Percentiles rank a stretch among this genome's conserved stretches.
These are phyloP conservation scores for Hibiscus syriacus DNA, from an alignment of 345 rosid species.

Conservation along the genomic window DNA sequence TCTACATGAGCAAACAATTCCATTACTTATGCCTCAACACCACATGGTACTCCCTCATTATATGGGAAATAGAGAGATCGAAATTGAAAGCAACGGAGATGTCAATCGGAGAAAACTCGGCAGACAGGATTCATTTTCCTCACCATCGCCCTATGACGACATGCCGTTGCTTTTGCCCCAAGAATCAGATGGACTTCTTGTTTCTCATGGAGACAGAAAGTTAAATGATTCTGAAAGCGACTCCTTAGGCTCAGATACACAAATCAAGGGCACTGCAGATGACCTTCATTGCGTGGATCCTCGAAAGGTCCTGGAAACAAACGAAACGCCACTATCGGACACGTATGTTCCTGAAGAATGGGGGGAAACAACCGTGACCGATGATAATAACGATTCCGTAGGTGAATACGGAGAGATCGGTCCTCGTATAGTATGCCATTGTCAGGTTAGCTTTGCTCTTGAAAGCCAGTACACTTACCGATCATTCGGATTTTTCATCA, in stretches of 20 bases:
- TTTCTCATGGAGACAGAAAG: constrained; percentile 17
- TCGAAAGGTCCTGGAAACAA: constrained; percentile 13
- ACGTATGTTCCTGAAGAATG: constrained; percentile 33
- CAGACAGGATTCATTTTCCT: constrained; percentile 42
- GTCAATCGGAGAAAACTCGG: constrained; percentile 23
- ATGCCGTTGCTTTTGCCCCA: constrained; percentile 89
- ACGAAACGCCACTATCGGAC: constrained; percentile 11
- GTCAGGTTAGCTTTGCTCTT: constrained; percentile 51
- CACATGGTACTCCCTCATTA: constrained; percentile 97
- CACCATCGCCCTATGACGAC: constrained; percentile 49
- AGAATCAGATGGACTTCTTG: constrained; percentile 38
- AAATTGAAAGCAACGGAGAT: constrained; percentile 32
- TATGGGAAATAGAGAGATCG: constrained; percentile 62
- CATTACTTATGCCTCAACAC: constrained; percentile 86
- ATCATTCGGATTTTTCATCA: background rate
- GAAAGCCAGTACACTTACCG: background rate
- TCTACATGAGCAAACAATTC: constrained; percentile 69
- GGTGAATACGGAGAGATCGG: constrained; percentile 40
- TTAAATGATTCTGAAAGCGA: constrained; percentile 20
- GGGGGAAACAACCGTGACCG: constrained; percentile 28
- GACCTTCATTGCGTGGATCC: constrained; percentile 21
- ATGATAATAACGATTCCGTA: constrained; percentile 20
- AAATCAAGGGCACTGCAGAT: constrained; percentile 14
- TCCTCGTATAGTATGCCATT: constrained; percentile 44
- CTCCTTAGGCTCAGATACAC: constrained; percentile 20